Base-by-base conservation (phyloP, 139 green algal genomes). In the Micractinium conductrix region DNA sequence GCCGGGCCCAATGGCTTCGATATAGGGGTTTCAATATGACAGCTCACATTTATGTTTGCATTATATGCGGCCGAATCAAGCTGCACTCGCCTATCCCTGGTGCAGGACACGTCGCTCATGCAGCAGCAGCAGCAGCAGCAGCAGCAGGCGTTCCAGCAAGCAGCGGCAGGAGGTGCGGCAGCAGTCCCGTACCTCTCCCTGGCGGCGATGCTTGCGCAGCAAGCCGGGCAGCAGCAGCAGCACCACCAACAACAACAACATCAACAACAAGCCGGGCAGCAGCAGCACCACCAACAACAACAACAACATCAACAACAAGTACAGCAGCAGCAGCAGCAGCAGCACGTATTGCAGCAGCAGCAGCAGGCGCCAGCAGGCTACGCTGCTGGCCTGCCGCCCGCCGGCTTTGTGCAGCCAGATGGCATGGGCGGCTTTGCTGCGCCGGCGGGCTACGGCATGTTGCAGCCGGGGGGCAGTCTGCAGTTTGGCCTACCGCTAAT, bases 61-160 rank as follows among this genome's bases (percentile, higher is more conserved):
- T n/a, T n/a, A n/a, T n/a, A n/a, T n/a, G n/a, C n/a, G n/a, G n/a
- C n/a, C n/a, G n/a, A n/a, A n/a, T n/a, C n/a, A n/a, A n/a, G n/a
- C n/a, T n/a, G n/a, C n/a, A n/a, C n/a, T n/a, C 72, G 53, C 53
- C 53, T 62, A 19, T 43, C 24, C 43, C 50, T 19, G 48, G 50
- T 70, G 75, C 50, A 69, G 75, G 38, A 53, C 21, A 26, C 55
- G n/a, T 48, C 75, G 6, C 24, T 81, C 35, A 37, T 81, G 37
- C 75, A 81, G 37, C 75, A 69, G 21, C 37, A 48, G 35, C 48
- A 48, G 48, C 74, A 65, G 45, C 73, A 79, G n/a, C 72, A 80
- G 33, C 45, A 68, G 50, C 74, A 58, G 33, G 48, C 68, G 21
- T 44, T 44, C 30, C 72, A 65, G 45, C 68, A 74, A 38, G 17